Evolutionary conservation across 257 asterid genomes (phyloP).

Genomic region (Echites panduratus): DNA sequence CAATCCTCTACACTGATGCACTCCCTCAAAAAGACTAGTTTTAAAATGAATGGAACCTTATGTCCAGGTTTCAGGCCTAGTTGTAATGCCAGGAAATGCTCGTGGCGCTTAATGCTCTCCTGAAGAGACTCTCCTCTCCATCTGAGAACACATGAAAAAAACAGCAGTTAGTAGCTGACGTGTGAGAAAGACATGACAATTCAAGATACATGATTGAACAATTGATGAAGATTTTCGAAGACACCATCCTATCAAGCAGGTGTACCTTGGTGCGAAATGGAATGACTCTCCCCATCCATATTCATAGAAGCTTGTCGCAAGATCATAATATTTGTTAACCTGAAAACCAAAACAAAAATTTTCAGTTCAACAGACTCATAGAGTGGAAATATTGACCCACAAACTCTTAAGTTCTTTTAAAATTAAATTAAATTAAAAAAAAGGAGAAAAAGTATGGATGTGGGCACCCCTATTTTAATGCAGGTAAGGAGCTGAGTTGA

Average conservation of each 20-base stretch:
- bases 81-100: conserved; percentile 91
- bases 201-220: background rate
- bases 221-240: background rate
- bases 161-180: background rate
- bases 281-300: conserved; percentile 99
- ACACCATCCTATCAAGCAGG: background rate
- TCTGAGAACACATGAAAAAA: conserved; percentile 28
- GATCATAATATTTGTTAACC: conserved; percentile 97
- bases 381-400: background rate
- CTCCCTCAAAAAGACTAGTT: background rate
- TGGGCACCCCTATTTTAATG: background rate
- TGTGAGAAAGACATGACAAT: background rate
- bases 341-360: conserved; percentile 23
- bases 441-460: background rate
- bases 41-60: conserved; percentile 40
- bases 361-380: background rate
- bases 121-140: conserved; percentile 93
- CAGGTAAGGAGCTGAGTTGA: background rate
- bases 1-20: background rate
- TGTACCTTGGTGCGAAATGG: conserved; percentile 90
- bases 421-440: background rate
- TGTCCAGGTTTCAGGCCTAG: conserved; percentile 83
- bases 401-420: background rate
- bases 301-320: conserved; percentile 96
- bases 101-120: conserved; percentile 92